Evolutionary conservation across 2,329 filamentous ascomycete species (phyloP), one percentile per base, ranked within the genome.

Genomic region (Xenoacremonium recifei): DNA sequence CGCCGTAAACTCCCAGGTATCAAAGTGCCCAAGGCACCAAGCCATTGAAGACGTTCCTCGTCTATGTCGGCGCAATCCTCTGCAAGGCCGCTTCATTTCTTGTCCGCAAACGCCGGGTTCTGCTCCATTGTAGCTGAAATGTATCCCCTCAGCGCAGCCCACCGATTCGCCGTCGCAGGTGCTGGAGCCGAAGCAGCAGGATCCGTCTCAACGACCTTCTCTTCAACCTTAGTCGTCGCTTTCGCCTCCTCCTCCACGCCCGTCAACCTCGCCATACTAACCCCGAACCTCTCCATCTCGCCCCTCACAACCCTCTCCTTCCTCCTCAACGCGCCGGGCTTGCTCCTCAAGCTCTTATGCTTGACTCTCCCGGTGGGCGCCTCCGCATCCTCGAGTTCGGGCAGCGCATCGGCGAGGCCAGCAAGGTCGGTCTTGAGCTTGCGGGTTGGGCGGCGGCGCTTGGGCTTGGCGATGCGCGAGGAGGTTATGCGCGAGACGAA

Each of bases 101-200:
- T 60, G 16, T 43, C 52, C 16, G 47, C 44, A 54, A 95, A 95
- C 3, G 85, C 87, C 12, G 85, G 81, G 55, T 92, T 92, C 65
- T 89, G 86, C 68, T 96, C 89, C 83, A 96, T 89, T 1, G 89
- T 96, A 31, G 84, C 77, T 2, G 87, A 85, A 38, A 96, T 95
- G 60, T 92, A 95, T 9, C 75, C 82, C 55, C 91, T 80, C 64
- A 97, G 63, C 13, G 89, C 89, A 21, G 86, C 86, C 86, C 89
- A 96, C 41, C 87, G 73, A 56, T 75, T 80, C 9, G 77, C 69
- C 13, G 76, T 80, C 10, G 68, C 54, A 5, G 53, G 45, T 5
- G 45, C 39, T 9, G 49, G 44, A 38, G 47, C 46, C 21, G 47
- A 32, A n/a, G 47, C 42, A 12, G 49, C 21, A 15, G 51, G 45